Evolutionary conservation across 176 grass and related monocot species (phyloP), one percentile per base, ranked within the genome.

Genomic region (Avena sativa): DNA sequence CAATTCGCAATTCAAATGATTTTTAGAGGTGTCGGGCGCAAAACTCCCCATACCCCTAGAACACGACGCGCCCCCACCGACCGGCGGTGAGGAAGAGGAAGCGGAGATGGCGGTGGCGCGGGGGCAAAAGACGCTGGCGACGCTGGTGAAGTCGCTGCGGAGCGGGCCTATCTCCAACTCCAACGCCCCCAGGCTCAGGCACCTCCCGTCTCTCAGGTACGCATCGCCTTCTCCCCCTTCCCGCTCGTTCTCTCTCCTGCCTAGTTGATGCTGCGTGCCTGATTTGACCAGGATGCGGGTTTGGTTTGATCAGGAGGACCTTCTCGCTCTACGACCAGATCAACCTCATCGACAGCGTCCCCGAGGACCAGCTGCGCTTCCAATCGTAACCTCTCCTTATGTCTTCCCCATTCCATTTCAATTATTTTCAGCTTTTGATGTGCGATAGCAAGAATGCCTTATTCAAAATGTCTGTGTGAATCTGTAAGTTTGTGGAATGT

Each of bases 291-390:
- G 2, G 53, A 40, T 69, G 40, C 44, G 26, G 30, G 36, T 56
- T 77, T 77, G 25, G 50, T 66, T 40, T 87, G 15, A 25, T 43
- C 92, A 96, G 97, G 90, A 94, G 97, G 57, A 93, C 94, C 12
- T 96, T 96, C 78, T 99, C 97, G 23, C 81, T 96, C 32, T 99
- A 99, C 81, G 97, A 99, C 88, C 94, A 99, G 92, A 99, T 99
- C 82, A 99, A 99, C 87, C 97, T 99, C 75, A 99, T 99, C 82
- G 94, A 99, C 86, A 93, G 19, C 51, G 92, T 99, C 64, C 92
- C 92, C 8, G 89, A 96, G 63, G 94, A 91, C 84, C 90, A 96
- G 59, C 87, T 96, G 14, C 94, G 92, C 19, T 99, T 99, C 81
- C 94, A 96, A 86, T 76, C 94, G 97, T 92, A 91, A 89, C 51